Evolutionary conservation across 306 rosid genomes (phyloP).

Genomic region (Cicer yamashitae): DNA sequence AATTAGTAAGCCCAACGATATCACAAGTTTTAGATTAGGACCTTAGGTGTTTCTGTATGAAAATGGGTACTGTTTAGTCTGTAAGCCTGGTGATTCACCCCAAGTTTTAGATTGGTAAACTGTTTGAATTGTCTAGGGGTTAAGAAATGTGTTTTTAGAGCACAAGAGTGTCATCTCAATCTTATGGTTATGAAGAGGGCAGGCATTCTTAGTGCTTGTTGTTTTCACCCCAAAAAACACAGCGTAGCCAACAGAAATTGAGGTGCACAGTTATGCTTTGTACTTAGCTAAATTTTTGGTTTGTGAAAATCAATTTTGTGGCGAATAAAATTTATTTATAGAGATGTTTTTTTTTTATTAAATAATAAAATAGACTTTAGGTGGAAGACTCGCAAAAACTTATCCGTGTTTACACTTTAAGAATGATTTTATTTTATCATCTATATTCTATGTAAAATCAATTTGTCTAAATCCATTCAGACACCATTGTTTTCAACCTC

Average conservation of each 20-base stretch:
- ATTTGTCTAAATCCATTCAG: not conserved
- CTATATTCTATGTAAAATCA: not conserved
- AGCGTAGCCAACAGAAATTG: not conserved
- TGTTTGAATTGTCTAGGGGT: slow-evolving; percentile 19
- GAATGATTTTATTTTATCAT: not conserved
- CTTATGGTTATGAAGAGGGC: slow-evolving; percentile 1
- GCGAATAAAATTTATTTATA: not conserved
- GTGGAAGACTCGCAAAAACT: not conserved
- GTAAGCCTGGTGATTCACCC: too few relatives aligned
- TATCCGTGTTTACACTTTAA: not conserved
- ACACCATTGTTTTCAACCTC: not conserved
- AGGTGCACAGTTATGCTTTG: not conserved
- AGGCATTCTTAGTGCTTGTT: slow-evolving; percentile 1
- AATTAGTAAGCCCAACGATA: too few relatives aligned
- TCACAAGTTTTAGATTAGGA: too few relatives aligned
- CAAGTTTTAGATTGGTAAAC: not conserved
- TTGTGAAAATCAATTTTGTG: not conserved
- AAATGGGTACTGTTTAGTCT: not conserved
- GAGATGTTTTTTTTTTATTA: not conserved
- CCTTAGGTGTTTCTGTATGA: not conserved
- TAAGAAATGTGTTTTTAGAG: slow-evolving; percentile 5
- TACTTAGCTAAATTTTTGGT: not conserved
- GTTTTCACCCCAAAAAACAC: not conserved
- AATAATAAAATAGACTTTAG: not conserved
- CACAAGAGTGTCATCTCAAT: not conserved